Evolutionary conservation across 2,329 filamentous ascomycete species (phyloP).

Genomic region (Acephala macrosclerotiorum): DNA sequence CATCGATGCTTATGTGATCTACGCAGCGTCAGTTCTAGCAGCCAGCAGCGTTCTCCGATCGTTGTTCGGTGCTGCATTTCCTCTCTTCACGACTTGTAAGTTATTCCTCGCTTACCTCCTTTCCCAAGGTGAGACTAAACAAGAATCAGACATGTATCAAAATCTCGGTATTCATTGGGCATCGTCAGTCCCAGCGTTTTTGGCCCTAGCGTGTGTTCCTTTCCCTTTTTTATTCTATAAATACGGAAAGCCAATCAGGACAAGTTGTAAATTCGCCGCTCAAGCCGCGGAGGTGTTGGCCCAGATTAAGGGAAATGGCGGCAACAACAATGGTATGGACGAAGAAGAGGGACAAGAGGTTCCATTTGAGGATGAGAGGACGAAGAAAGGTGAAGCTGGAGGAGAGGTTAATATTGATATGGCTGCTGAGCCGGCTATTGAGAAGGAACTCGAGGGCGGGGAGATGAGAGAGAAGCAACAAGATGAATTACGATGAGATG

Average conservation of each 20-base stretch:
- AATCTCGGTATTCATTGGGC: slow-evolving; percentile 50
- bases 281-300: slow-evolving; percentile 52
- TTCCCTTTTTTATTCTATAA: slow-evolving; percentile 47
- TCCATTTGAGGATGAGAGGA: not conserved
- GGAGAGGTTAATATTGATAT: not conserved
- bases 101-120: not conserved
- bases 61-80: slow-evolving; percentile 75
- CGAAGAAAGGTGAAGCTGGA: slow-evolving; percentile 1
- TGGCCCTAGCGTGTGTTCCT: slow-evolving; percentile 44
- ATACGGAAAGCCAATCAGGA: slow-evolving; percentile 42
- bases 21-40: slow-evolving; percentile 77
- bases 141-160: slow-evolving; percentile 46
- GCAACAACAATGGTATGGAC: not conserved
- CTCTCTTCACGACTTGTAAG: slow-evolving; percentile 67
- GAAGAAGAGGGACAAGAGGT: slow-evolving; percentile 13
- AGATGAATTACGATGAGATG: not conserved
- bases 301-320: not conserved
- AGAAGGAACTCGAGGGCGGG: not conserved
- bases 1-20: slow-evolving; percentile 74
- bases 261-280: slow-evolving; percentile 43
- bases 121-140: not conserved
- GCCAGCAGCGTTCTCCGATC: slow-evolving; percentile 76
- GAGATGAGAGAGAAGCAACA: not conserved
- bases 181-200: slow-evolving; percentile 47
- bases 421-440: not conserved